Conservation (phyloP, 176 grass and related monocot species). For the Olyra latifolia region DNA sequence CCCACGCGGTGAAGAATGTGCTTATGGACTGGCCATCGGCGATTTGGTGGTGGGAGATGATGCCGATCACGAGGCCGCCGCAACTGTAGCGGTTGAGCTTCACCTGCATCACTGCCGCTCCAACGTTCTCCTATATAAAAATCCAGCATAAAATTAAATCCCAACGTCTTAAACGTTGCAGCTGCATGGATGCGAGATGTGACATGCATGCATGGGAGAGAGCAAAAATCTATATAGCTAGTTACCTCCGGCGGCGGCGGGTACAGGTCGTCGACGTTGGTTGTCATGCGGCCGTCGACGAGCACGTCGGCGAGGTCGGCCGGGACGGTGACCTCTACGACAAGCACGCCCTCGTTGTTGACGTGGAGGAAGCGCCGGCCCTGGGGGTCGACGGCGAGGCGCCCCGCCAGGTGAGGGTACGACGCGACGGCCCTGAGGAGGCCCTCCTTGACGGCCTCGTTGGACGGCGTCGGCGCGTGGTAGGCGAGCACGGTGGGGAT, state of each 20-base stretch:
- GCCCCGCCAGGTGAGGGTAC: conserved; percentile 31
- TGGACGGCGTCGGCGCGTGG: conserved; percentile 31
- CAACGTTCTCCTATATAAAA: not conserved
- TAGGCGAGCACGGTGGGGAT: conserved; percentile 42
- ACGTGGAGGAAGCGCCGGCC: conserved; percentile 21
- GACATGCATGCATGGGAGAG: not conserved
- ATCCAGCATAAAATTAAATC: no score
- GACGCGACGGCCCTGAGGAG: conserved; percentile 4
- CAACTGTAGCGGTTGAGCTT: conserved; percentile 34
- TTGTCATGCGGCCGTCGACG: not conserved
- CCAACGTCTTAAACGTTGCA: not conserved
- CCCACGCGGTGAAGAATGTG: conserved; percentile 31
- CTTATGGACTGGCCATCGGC: conserved; percentile 46
- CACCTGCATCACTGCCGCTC: conserved; percentile 24
- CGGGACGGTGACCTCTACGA: conserved; percentile 31
- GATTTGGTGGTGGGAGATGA: conserved; percentile 25
- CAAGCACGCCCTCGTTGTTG: conserved; percentile 24
- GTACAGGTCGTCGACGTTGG: conserved; percentile 15
- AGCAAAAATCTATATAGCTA: no score
- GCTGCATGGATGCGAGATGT: no score
- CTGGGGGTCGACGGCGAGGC: not conserved
- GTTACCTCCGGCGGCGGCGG: not conserved
- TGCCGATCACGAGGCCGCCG: conserved; percentile 37
- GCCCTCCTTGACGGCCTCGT: conserved; percentile 33
- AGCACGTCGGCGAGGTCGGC: conserved; percentile 16